These are phyloP conservation scores for Clonostachys sp. DNA, from an alignment of 2,329 filamentous ascomycete genomes.

Conservation along the genomic window DNA sequence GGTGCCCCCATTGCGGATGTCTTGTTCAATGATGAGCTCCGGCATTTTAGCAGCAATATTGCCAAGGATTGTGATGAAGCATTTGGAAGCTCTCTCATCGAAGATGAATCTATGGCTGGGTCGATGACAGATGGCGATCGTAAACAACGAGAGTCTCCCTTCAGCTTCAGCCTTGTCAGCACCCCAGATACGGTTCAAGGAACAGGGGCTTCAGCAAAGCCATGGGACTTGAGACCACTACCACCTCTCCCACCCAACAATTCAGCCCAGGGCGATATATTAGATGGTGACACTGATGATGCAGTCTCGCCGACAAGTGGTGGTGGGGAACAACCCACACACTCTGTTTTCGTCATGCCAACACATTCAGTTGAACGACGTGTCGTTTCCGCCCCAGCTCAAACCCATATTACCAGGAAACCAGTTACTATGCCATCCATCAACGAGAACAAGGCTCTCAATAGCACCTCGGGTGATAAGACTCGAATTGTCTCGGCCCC, in stretches of 20 bases:
- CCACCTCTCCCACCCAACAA: conserved; percentile 37
- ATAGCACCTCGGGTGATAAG: conserved; percentile 22
- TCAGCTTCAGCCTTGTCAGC: conserved; percentile 33
- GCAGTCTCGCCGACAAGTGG: conserved; percentile 10
- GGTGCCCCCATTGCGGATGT: conserved; percentile 19
- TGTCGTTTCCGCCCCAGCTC: conserved; percentile 45
- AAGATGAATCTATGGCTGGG: conserved; percentile 26
- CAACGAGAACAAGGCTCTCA: conserved; percentile 28
- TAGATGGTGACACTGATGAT: conserved; percentile 4
- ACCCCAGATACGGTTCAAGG: conserved; percentile 17
- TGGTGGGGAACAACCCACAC: conserved; percentile 6
- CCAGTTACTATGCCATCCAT: conserved; percentile 41
- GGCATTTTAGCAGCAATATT: conserved; percentile 79
- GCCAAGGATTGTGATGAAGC: conserved; percentile 90
- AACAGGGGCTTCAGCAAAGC: conserved; percentile 17
- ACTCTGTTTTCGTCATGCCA: too few species aligned
- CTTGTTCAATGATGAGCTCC: conserved; percentile 66
- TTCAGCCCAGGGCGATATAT: not conserved
- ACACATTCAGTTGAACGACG: conserved; percentile 31
- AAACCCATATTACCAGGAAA: conserved; percentile 31
- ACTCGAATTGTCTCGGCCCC: conserved; percentile 42
- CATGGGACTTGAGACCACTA: conserved; percentile 44
- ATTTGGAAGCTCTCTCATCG: conserved; percentile 65
- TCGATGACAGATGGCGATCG: conserved; percentile 23
- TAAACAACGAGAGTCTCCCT: conserved; percentile 27